Conservation (phyloP, 192 early-diverging fungal species). For the Entomortierella chlamydospora region DNA sequence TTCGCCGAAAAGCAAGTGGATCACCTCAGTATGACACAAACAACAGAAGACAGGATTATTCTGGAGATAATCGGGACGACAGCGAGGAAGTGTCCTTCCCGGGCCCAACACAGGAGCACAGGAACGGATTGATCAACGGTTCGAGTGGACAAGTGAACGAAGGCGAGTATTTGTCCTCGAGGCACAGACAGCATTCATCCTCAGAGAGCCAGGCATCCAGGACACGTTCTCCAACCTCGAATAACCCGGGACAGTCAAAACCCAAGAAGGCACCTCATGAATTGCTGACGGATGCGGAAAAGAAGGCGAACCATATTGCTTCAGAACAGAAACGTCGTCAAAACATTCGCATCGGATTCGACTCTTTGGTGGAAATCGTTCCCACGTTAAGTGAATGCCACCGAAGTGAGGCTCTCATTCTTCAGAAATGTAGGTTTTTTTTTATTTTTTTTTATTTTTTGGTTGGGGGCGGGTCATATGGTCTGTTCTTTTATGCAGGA, state of each 20-base stretch:
- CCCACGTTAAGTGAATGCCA: conserved; percentile 85
- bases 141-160: background rate
- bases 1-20: conserved; percentile 17
- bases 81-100: conserved; percentile 20
- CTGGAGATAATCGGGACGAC: conserved; percentile 11
- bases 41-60: conserved; percentile 10
- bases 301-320: conserved; percentile 95
- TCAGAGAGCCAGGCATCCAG: conserved; percentile 5
- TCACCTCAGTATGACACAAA: conserved; percentile 5
- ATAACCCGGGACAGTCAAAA: conserved; percentile 5
- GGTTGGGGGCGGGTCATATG: background rate
- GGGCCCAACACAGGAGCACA: conserved; percentile 3
- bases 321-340: conserved; percentile 93
- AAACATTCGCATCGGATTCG: conserved; percentile 91
- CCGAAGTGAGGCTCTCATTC: conserved; percentile 85
- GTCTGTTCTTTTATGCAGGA: background rate
- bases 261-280: conserved; percentile 67
- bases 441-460: conserved; percentile 6
- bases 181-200: background rate
- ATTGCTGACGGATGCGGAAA: conserved; percentile 89
- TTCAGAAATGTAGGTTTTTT: conserved; percentile 74
- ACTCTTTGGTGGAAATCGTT: conserved; percentile 89
- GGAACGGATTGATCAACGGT: conserved; percentile 18
- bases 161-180: background rate
- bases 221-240: conserved; percentile 3